Base-by-base conservation (phyloP, 345 rosid species). In the Hypericum perforatum region DNA sequence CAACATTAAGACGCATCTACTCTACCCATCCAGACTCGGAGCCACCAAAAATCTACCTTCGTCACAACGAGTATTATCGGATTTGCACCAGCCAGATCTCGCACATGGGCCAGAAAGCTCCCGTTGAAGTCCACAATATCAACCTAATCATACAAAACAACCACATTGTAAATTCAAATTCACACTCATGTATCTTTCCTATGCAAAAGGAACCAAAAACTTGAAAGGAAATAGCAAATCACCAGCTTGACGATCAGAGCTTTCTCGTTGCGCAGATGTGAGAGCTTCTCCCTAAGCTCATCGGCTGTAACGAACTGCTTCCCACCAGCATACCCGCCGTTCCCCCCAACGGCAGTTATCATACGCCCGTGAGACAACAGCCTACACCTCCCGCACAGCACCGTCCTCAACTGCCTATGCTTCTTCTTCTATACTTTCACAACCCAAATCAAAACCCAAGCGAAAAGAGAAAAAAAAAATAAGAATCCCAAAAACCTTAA, bases 61-160 rank as follows among this genome's bases (percentile, higher is more conserved):
- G 98, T 91, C 62, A 87, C 72, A 57, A 87, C 96, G 39, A 91
- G 60, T 63, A 87, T 85, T 40, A 91, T 82, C 13, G 98, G 96
- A 78, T 91, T 91, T 48, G 92, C 82, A 49, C 98, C 98, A 58
- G 73, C 81, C 58, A 91, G 78, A 68, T 87, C 96, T 70, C 96
- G 98, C 0, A 85, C 78, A 67, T 81, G 98, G 59, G 95, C 76
- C 80, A 91, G 65, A 65, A 82, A 87, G 61, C 96, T 87, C 66
- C 96, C 98, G 68, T 81, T 87, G 66, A 91, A 85, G 76, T 91
- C 98, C 65, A 87, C 96, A 43, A 87, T 80, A 61, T 91, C 98
- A 64, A 91, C 95, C 97, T 89, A 61, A 7, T 53, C 10, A 47
- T 41, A 9, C 58, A 41, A 61, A 16, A 58, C 44, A 48, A 49